phyloP scores from a whole-genome alignment of 2,329 filamentous ascomycete genomes.

The Cryoendolithus antarcticus region DNA sequence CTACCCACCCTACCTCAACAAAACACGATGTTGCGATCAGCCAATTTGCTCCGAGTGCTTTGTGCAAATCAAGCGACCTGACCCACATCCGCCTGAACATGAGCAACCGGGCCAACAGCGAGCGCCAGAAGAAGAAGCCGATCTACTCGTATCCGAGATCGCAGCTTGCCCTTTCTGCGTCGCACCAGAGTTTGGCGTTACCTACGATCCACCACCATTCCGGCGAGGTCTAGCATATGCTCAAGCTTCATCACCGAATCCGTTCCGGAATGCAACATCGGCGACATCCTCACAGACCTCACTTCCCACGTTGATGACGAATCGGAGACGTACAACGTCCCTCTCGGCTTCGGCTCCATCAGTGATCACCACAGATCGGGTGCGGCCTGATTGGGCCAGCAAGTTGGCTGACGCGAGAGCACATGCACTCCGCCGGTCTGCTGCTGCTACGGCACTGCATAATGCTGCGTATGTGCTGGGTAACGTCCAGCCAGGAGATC shows the following conservation, averaged over 20 bases:
- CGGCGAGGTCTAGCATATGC: constrained; percentile 67
- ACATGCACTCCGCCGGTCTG: constrained; percentile 73
- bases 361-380: constrained; percentile 83
- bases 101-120: constrained; percentile 25
- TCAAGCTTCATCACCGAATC: constrained; percentile 31
- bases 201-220: constrained; percentile 81
- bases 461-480: constrained; percentile 88
- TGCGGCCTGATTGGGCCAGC: constrained; percentile 87
- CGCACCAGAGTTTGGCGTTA: constrained; percentile 91
- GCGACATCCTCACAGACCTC: constrained; percentile 62
- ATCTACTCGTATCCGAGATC: constrained; percentile 74
- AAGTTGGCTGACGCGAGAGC: constrained; percentile 77
- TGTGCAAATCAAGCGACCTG: constrained; percentile 91
- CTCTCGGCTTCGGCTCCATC: constrained; percentile 72
- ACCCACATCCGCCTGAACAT: constrained; percentile 74
- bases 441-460: constrained; percentile 85
- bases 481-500: constrained; percentile 16
- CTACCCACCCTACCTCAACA: constrained; percentile 89
- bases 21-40: constrained; percentile 89
- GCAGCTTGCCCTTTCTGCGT: constrained; percentile 92
- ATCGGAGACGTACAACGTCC: constrained; percentile 49
- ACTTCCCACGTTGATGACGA: constrained; percentile 18
- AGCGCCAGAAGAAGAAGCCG: constrained; percentile 36
- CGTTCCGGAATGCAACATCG: constrained; percentile 44
- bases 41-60: constrained; percentile 97